Base-by-base conservation (phyloP, 1,284 basidiomycete species). In the Heimioporus retisporus region DNA sequence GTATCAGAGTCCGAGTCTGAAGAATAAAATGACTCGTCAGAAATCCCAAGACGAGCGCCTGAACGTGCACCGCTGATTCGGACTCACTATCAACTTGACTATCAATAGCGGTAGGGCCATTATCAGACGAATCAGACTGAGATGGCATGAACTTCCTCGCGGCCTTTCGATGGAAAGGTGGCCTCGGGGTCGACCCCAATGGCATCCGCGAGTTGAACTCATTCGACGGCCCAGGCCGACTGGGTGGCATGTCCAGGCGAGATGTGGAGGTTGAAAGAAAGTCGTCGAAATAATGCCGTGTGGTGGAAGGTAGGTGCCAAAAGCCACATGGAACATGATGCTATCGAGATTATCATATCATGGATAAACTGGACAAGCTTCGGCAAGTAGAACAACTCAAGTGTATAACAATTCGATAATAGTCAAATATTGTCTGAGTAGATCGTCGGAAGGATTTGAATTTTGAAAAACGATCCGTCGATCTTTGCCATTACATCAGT, bases 1-100 rank as follows among this genome's bases (percentile, higher is more conserved):
- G 35, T 11, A 11, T 40, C 35, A 40, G 35, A 40, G 35, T 40
- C 74, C 35, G 74, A 74, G 56, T 68, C 75, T 75, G 60, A 25
- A 59, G 57, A 53, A 57, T 46, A 35, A 31, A 40, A 40, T 40
- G 35, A 11, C 10, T 40, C 35, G 43, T 70, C 25, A 59, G 55
- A 44, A 56, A 28, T 31, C 18, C 11, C 51, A 59, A 57, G 21
- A 19, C 5, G 35, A 23, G 19, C 5, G 28, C 28, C 28, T 28
- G 28, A 28, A 28, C 10, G 18, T 31, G 46, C 16, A 40, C 6
- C 35, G 10, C 35, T 40, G 25, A 31, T 44, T 48, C 63, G 19
- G 42, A 75, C 67, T 72, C 35, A 19, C 72, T 66, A 6, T 66
- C 63, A 44, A 59, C 44, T 48, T 46, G 64, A 60, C 59, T 65